Percentiles rank a stretch among this genome's conserved stretches.
phyloP scores from a whole-genome alignment of 1,284 basidiomycete genomes.

The Fomitopsis schrenkii region DNA sequence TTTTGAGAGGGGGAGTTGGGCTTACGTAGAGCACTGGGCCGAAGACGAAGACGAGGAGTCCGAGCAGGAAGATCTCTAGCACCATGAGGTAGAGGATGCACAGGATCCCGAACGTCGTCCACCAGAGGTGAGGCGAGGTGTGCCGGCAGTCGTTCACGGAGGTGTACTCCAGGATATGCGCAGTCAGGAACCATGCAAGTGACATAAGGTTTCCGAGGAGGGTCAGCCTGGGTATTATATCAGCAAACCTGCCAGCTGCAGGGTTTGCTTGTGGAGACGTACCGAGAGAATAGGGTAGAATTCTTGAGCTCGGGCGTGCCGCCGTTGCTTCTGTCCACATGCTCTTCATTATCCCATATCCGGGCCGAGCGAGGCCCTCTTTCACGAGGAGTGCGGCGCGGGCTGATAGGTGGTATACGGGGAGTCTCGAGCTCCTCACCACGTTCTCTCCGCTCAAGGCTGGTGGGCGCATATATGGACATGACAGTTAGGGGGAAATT shows the following conservation, averaged over 20 bases:
- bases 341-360: background rate
- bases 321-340: background rate
- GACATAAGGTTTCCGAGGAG: conserved; percentile 63
- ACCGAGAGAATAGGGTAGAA: conserved; percentile 31
- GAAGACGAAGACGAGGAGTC: conserved; percentile 70
- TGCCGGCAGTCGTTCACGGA: conserved; percentile 66
- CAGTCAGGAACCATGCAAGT: conserved; percentile 75
- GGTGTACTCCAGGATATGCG: conserved; percentile 73
- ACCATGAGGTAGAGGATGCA: conserved; percentile 74
- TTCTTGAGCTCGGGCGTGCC: conserved; percentile 6
- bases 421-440: background rate
- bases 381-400: background rate
- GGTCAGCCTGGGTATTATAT: conserved; percentile 42
- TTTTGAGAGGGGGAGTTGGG: conserved; percentile 5
- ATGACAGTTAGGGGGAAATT: no score
- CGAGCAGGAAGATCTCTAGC: conserved; percentile 67
- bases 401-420: background rate
- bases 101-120: conserved; percentile 75
- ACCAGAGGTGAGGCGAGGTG: conserved; percentile 76
- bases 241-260: background rate
- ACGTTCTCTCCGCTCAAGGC: background rate
- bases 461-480: background rate
- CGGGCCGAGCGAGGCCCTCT: background rate
- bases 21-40: conserved; percentile 73
- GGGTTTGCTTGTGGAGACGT: conserved; percentile 15